These are phyloP conservation scores for Pontederia crassipes DNA, from an alignment of 176 grass and related monocot genomes.

Conservation along the genomic window DNA sequence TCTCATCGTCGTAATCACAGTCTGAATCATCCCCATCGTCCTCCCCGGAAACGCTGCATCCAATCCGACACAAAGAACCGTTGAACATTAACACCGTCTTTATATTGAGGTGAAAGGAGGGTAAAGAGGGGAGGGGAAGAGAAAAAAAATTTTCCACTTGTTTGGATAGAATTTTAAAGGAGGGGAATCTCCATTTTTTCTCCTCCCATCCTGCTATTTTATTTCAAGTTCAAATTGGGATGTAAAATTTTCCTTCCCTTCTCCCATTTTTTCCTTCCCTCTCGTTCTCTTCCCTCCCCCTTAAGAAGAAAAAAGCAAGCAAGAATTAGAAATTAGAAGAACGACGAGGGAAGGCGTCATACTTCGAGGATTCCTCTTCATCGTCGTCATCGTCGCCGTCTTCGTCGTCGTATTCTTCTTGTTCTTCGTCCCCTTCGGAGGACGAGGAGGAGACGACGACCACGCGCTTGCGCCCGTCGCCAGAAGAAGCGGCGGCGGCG, in stretches of 20 bases:
- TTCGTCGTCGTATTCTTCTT: slow-evolving; percentile 25
- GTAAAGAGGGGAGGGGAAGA: too few relatives aligned
- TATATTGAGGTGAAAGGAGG: too few relatives aligned
- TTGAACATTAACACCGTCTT: too few relatives aligned
- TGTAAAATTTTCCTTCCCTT: too few relatives aligned
- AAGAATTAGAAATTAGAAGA: not conserved
- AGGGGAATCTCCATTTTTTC: too few relatives aligned
- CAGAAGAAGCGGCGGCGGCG: slow-evolving; percentile 4
- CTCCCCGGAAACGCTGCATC: too few relatives aligned
- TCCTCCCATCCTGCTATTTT: too few relatives aligned
- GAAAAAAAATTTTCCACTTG: not conserved
- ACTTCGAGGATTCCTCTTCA: slow-evolving; percentile 2
- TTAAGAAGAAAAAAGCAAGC: not conserved
- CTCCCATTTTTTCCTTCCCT: too few relatives aligned
- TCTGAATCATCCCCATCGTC: not conserved
- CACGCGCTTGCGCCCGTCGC: slow-evolving; percentile 5
- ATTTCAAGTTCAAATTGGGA: too few relatives aligned
- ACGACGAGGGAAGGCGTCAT: not conserved
- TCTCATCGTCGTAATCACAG: not conserved
- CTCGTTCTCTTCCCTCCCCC: too few relatives aligned
- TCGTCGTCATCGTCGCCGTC: slow-evolving; percentile 33
- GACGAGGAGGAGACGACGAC: slow-evolving; percentile 42
- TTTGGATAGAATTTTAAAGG: too few relatives aligned
- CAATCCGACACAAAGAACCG: too few relatives aligned
- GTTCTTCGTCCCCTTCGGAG: slow-evolving; percentile 30